Conservation (phyloP, 2,329 filamentous ascomycete genomes). For the Claviceps sp. region DNA sequence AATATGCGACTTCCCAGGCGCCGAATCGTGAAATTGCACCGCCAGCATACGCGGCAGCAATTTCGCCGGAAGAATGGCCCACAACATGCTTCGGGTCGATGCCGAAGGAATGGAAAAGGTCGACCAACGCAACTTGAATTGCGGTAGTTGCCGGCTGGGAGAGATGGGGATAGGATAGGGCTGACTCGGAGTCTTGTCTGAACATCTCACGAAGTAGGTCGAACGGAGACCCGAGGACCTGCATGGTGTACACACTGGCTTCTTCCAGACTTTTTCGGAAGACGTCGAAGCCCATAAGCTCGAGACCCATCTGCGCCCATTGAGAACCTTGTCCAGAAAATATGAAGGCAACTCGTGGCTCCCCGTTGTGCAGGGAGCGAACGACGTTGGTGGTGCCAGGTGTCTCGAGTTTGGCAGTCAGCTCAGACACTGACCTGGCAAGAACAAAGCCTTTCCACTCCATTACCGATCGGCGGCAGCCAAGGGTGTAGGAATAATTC, state of each 20-base stretch:
- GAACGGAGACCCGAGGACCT: conserved; percentile 18
- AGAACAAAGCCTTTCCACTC: conserved; percentile 29
- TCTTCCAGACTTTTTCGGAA: conserved; percentile 27
- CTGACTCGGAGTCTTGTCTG: conserved; percentile 12
- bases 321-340: conserved; percentile 32
- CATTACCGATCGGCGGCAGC: conserved; percentile 28
- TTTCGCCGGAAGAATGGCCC: conserved; percentile 34
- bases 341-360: conserved; percentile 24
- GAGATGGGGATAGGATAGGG: conserved; percentile 21
- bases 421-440: conserved; percentile 20
- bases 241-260: conserved; percentile 18
- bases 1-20: conserved; percentile 29
- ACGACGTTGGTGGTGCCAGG: conserved; percentile 9
- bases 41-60: conserved; percentile 30
- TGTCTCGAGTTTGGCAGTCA: conserved; percentile 16
- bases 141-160: conserved; percentile 29
- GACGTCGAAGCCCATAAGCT: conserved; percentile 25
- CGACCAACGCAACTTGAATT: conserved; percentile 28
- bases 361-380: conserved; percentile 14
- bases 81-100: conserved; percentile 22
- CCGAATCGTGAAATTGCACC: conserved; percentile 21
- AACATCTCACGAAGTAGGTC: conserved; percentile 23
- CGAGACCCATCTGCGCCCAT: conserved; percentile 28
- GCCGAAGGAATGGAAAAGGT: conserved; percentile 22
- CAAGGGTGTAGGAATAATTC: conserved; percentile 33